These are phyloP conservation scores for Neoscytalidium dimidiatum DNA, from an alignment of 2,329 filamentous ascomycete species.

Conservation along the genomic window DNA sequence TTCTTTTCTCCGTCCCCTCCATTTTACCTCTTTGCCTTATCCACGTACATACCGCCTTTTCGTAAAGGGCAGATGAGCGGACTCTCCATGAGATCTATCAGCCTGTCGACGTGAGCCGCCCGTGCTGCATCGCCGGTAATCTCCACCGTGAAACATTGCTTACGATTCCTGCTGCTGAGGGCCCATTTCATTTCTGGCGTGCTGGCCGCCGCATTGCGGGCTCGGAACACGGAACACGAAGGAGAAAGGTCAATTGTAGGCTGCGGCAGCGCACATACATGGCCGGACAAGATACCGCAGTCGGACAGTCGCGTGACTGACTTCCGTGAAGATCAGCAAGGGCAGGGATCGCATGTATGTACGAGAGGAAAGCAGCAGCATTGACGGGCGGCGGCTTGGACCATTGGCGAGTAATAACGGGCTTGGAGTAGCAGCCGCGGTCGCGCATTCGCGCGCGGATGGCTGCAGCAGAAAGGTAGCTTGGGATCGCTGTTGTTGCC, in stretches of 20 bases:
- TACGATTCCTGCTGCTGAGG: background rate
- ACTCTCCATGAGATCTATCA: background rate
- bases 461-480: background rate
- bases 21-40: background rate
- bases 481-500: background rate
- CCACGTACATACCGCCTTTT: background rate
- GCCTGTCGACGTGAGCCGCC: background rate
- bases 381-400: background rate
- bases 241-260: background rate
- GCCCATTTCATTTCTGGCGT: background rate
- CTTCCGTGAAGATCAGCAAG: conserved; percentile 9
- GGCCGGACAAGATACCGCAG: background rate
- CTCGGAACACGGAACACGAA: background rate
- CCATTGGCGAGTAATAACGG: background rate
- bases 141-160: background rate
- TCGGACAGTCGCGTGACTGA: conserved; percentile 3
- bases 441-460: background rate
- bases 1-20: background rate
- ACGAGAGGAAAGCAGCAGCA: background rate
- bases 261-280: background rate
- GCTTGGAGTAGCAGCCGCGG: background rate
- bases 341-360: background rate
- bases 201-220: background rate
- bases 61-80: background rate
- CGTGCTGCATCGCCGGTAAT: background rate